Evolutionary conservation across 192 early-diverging fungal species (phyloP), one percentile per base, ranked within the genome.

Genomic region (Backusella tuberculispora): DNA sequence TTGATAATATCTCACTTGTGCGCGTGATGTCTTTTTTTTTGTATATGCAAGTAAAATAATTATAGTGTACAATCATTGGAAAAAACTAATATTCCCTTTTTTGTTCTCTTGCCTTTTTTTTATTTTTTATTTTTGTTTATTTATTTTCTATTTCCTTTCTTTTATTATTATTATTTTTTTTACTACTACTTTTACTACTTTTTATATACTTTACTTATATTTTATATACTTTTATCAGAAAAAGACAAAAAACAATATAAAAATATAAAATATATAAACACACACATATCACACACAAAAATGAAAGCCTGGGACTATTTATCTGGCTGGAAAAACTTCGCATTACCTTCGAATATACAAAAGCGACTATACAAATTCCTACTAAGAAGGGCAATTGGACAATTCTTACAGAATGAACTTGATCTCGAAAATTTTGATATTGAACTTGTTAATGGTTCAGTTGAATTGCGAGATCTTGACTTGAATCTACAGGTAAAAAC

Each of bases 371-470:
- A 92, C 64, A 95, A 93, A 78, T 96, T 93, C 74, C 81, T 95
- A 29, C 80, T 96, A 40, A 87, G 91, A 65, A 88, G 89, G 68
- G 91, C 95, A 10, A 88, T 97, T 46, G 95, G 95, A 8, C 92
- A 93, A 77, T 95, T 96, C 73, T 83, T 97, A 45, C 89, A 90
- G 15, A 80, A 86, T 67, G 89, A 95, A 26, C 83, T 95, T 37
- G 88, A 93, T 64, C 85, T 91, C 65, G 93, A 93, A 45, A 90
- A 95, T 76, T 87, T 95, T 71, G 95, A 97, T 75, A 90, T 97
- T 43, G 90, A 94, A 85, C 86, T 97, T 12, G 88, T 89, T 43
- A 88, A 90, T 48, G 95, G 94, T 4, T 85, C 86, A 29, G 84
- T 97, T 29, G 86, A 90, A 45, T 87, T 97, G 47, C 87, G 88